A percentile compares a stretch with the other conserved stretches of the same genome.
These are phyloP conservation scores for Raphanus raphanistrum DNA, from an alignment of 345 rosid genomes.

Conservation along the genomic window DNA sequence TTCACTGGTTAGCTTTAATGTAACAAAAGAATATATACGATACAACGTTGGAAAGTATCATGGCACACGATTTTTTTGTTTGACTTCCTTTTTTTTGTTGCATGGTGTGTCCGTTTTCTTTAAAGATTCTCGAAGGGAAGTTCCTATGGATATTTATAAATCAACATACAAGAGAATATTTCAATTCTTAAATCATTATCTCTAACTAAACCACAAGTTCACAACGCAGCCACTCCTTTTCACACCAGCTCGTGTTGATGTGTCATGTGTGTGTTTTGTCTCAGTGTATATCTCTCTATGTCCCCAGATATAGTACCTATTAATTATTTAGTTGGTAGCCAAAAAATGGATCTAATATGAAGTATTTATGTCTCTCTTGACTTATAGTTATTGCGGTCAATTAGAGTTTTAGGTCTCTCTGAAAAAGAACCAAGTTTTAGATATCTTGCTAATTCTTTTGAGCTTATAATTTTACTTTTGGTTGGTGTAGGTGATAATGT, in stretches of 20 bases:
- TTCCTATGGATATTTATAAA: slow-evolving; percentile 14
- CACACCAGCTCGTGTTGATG: slow-evolving; percentile 26
- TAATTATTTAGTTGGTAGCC: slow-evolving; percentile 18
- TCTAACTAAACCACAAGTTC: slow-evolving; percentile 31
- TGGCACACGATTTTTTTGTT: slow-evolving; percentile 13
- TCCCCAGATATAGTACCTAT: slow-evolving; percentile 3
- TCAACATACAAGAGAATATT: neutral
- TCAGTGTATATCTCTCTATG: slow-evolving; percentile 12
- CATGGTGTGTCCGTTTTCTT: slow-evolving; percentile 18
- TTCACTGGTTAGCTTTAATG: neutral
- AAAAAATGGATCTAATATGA: neutral
- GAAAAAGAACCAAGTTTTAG: neutral
- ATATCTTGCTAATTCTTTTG: neutral
- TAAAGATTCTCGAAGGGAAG: neutral
- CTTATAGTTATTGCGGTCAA: slow-evolving; percentile 16
- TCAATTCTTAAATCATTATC: slow-evolving; percentile 31
- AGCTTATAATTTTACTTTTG: neutral
- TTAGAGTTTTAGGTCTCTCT: neutral
- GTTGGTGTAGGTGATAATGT: neutral
- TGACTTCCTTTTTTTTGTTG: slow-evolving; percentile 22
- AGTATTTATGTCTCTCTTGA: slow-evolving; percentile 12
- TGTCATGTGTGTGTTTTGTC: slow-evolving; percentile 21
- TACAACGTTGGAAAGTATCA: slow-evolving; percentile 16
- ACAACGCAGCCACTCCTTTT: slow-evolving; percentile 28
- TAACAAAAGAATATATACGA: neutral